These are phyloP conservation scores for Pleurotus djamor DNA, from an alignment of 768 basidiomycete species.

Conservation along the genomic window DNA sequence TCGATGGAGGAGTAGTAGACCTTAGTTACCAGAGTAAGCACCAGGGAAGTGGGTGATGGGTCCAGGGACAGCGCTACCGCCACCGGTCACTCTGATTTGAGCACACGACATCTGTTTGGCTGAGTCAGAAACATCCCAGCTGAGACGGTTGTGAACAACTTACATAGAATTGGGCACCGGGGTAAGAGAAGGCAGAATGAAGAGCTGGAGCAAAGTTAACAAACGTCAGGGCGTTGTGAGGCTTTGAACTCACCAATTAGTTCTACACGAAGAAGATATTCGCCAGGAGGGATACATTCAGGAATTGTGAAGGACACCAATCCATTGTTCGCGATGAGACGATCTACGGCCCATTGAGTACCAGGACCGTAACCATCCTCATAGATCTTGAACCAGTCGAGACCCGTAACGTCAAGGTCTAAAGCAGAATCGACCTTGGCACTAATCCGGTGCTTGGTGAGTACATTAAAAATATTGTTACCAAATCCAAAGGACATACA, in stretches of 20 bases:
- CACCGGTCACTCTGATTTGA: constrained; percentile 1
- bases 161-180: constrained; percentile 5
- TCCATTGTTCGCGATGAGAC: constrained; percentile 36
- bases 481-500: constrained; percentile 28
- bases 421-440: constrained; percentile 29
- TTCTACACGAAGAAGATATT: constrained; percentile 10
- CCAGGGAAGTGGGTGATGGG: constrained; percentile 3
- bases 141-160: background rate
- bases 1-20: background rate
- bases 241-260: background rate
- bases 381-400: constrained; percentile 45
- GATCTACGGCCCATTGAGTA: constrained; percentile 36
- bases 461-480: background rate
- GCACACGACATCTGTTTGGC: background rate
- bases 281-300: constrained; percentile 12
- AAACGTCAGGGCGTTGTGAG: background rate
- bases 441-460: constrained; percentile 19
- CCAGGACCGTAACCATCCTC: constrained; percentile 28
- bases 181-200: constrained; percentile 1
- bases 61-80: background rate
- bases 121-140: background rate
- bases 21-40: background rate
- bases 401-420: constrained; percentile 30
- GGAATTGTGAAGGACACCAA: constrained; percentile 32
- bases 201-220: background rate